phyloP scores from a whole-genome alignment of 345 rosid genomes.

The Brassica cretica region DNA sequence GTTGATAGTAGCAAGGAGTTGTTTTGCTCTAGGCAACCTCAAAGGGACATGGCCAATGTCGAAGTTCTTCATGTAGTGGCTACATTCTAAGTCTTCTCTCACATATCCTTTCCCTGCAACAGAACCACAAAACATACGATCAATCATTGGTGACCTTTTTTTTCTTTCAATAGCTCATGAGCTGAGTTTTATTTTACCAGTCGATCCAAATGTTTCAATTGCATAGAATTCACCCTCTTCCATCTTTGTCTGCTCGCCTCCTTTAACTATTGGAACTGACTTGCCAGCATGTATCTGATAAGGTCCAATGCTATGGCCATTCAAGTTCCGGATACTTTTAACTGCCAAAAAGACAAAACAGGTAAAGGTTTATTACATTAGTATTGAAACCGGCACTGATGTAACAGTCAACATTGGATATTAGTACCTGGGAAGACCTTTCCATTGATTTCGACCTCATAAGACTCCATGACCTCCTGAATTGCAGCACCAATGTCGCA shows the following conservation, averaged over 20 bases:
- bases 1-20: conserved; percentile 82
- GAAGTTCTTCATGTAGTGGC: conserved; percentile 91
- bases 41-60: conserved; percentile 81
- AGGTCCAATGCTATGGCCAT: conserved; percentile 88
- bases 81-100: conserved; percentile 90
- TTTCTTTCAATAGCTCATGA: background rate
- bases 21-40: conserved; percentile 91
- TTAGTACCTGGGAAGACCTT: conserved; percentile 81
- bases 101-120: conserved; percentile 85
- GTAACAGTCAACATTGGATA: background rate
- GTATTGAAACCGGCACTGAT: background rate
- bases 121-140: background rate
- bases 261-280: conserved; percentile 91
- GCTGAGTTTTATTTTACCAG: conserved; percentile 49
- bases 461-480: conserved; percentile 97
- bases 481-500: conserved; percentile 98
- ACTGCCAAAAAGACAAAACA: conserved; percentile 47
- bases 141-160: conserved; percentile 4
- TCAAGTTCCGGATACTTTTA: conserved; percentile 88
- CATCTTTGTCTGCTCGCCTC: conserved; percentile 98
- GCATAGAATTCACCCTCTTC: conserved; percentile 98
- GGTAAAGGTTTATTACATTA: background rate
- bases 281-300: conserved; percentile 96
- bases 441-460: conserved; percentile 96
- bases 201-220: conserved; percentile 90